phyloP scores from a whole-genome alignment of 495 filamentous ascomycete genomes.

The Hypoxylon subgilvum region DNA sequence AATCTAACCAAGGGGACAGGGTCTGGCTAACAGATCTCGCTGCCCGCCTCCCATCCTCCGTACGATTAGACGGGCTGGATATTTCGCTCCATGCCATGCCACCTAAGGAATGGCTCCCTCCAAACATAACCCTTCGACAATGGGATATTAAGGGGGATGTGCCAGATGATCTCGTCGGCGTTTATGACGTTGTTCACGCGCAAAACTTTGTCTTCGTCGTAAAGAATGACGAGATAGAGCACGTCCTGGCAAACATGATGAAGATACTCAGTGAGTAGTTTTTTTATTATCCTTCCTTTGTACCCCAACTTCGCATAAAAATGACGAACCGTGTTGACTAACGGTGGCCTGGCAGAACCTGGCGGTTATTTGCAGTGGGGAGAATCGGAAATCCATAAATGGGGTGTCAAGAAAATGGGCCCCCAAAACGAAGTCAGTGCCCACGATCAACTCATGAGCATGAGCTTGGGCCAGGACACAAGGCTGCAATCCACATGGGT shows the following conservation, averaged over 20 bases:
- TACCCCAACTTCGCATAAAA: too few relatives aligned
- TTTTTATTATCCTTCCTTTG: too few relatives aligned
- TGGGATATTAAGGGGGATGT: slow-evolving; percentile 39
- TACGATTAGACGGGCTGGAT: too few relatives aligned
- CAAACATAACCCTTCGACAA: slow-evolving; percentile 38
- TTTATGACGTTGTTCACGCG: slow-evolving; percentile 49
- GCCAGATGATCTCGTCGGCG: slow-evolving; percentile 27
- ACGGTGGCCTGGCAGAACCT: too few relatives aligned
- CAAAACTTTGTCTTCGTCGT: slow-evolving; percentile 42
- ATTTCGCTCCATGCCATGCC: slow-evolving; percentile 43
- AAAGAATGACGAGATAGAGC: slow-evolving; percentile 22
- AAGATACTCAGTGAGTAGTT: not conserved
- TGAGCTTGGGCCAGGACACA: not conserved
- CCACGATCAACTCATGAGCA: not conserved
- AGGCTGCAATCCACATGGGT: not conserved
- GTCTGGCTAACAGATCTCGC: too few relatives aligned
- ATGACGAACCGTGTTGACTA: too few relatives aligned
- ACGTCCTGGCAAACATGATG: not conserved
- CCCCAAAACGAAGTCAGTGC: not conserved
- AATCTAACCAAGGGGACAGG: too few relatives aligned
- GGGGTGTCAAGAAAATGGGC: not conserved
- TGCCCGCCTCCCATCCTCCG: too few relatives aligned
- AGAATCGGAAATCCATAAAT: not conserved
- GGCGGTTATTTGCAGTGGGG: too few relatives aligned
- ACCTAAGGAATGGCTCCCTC: slow-evolving; percentile 31